Evolutionary conservation across 768 basidiomycete genomes (phyloP), one percentile per base, ranked within the genome.

Genomic region (Boletus subcaerulescens): DNA sequence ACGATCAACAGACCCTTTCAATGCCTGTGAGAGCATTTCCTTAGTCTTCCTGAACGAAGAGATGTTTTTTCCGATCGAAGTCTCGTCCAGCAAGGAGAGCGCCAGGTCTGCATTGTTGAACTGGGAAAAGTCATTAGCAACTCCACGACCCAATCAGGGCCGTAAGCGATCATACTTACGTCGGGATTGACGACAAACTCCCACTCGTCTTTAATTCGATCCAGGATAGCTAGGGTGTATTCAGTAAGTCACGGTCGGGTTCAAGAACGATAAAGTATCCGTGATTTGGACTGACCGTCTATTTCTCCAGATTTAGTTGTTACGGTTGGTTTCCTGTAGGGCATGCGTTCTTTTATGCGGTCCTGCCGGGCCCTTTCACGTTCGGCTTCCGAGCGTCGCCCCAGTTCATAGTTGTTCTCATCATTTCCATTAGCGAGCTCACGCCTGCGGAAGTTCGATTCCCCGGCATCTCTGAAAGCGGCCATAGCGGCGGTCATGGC

Each of bases 81-180:
- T 82, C 40, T 86, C 80, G 60, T 94, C 91, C 24, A 99, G 76
- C 3, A 99, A 79, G 62, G 93, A 87, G 15, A 99, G 80, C 5
- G 97, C 95, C 36, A 98, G 79, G 64, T 95, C 89, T 33, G 97
- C 95, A 45, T 89, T 89, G 68, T 97, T 96, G 73, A 98, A 99
- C 87, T 94, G 63, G 35, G 29, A 45, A 26, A 57, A 39, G 32
- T 41, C 42, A 61, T 50, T 38, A 58, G 36, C 47, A 52, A 50
- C 40, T 40, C 49, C 41, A 57, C 20, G 50, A 22, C 32, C 26
- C 20, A 49, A 42, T 48, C 24, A 44, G 40, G 38, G 47, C 9
- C 18, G 9, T 33, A 18, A 20, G 45, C 17, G 18, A 50, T 46
- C 42, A 40, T 50, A 62, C 82, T 74, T 69, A 92, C 91, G 70